A percentile compares a stretch with the other conserved stretches of the same genome.
These are phyloP conservation scores for Pleurotus ostreatus DNA, from an alignment of 768 basidiomycete genomes.

Conservation along the genomic window DNA sequence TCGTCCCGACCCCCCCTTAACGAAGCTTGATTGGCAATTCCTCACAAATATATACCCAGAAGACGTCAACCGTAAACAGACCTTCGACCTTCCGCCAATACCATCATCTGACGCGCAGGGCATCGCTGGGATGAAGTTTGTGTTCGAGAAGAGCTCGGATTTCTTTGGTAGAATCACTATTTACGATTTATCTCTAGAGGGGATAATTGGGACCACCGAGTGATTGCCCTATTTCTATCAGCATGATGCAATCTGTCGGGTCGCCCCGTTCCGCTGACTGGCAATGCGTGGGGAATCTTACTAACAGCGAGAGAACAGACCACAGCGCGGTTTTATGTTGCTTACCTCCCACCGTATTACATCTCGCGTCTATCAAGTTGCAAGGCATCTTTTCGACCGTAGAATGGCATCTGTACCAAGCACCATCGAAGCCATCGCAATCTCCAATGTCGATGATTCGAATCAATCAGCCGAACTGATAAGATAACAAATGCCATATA, in stretches of 20 bases:
- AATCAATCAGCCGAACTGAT: background rate
- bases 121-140: constrained; percentile 50
- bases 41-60: constrained; percentile 67
- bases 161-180: constrained; percentile 79
- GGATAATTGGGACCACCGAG: constrained; percentile 8
- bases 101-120: constrained; percentile 20
- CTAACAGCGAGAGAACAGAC: too few species aligned
- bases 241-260: too few species aligned
- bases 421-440: constrained; percentile 68
- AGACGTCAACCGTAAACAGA: constrained; percentile 72
- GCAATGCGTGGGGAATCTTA: too few species aligned
- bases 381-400: constrained; percentile 1
- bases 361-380: constrained; percentile 11
- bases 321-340: background rate
- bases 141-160: constrained; percentile 81
- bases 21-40: constrained; percentile 41
- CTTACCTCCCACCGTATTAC: constrained; percentile 1
- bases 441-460: constrained; percentile 43
- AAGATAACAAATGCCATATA: constrained; percentile 12
- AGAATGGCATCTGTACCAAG: constrained; percentile 50
- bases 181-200: constrained; percentile 55
- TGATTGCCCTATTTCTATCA: too few species aligned
- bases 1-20: constrained; percentile 14
- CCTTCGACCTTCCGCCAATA: constrained; percentile 46
- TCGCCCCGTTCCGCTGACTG: too few species aligned